These are phyloP conservation scores for Fraxinus sp. DNA, from an alignment of 305 asterid species.

Conservation along the genomic window DNA sequence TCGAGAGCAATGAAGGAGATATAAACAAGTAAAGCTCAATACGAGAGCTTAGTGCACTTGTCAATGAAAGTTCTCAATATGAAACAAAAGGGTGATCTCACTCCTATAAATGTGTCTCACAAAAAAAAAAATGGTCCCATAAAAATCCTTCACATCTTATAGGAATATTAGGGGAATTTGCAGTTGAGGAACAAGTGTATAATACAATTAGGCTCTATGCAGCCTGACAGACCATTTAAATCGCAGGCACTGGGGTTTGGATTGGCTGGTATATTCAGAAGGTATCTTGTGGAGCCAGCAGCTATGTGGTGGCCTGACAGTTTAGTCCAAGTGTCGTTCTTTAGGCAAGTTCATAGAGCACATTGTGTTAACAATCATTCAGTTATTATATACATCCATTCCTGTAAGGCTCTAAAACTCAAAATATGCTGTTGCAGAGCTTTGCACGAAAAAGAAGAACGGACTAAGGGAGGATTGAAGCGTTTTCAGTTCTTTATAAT, in stretches of 20 bases:
- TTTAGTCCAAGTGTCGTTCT: slow-evolving; percentile 82
- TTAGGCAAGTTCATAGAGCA: slow-evolving; percentile 51
- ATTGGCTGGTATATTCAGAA: slow-evolving; percentile 81
- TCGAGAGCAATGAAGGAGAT: background rate
- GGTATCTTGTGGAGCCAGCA: slow-evolving; percentile 83
- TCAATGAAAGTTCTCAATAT: background rate
- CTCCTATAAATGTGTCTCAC: background rate
- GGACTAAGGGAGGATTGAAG: slow-evolving; percentile 62
- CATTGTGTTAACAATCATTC: background rate
- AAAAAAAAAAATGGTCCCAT: no score
- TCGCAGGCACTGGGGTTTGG: slow-evolving; percentile 89
- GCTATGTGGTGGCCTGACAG: slow-evolving; percentile 98
- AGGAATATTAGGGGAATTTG: background rate
- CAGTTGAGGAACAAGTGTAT: background rate
- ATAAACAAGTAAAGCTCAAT: background rate
- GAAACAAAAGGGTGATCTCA: background rate
- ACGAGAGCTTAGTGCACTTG: background rate
- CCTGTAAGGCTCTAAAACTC: background rate
- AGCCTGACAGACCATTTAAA: slow-evolving; percentile 3
- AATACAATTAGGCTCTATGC: background rate
- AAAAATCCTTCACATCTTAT: background rate
- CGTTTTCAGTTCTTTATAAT: slow-evolving; percentile 72
- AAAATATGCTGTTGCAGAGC: slow-evolving; percentile 45
- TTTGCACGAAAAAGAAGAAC: slow-evolving; percentile 69
- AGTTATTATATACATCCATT: background rate